Evolutionary conservation across 1,139 yeast species (phyloP).

Genomic region (Suhomyces atakaporum): DNA sequence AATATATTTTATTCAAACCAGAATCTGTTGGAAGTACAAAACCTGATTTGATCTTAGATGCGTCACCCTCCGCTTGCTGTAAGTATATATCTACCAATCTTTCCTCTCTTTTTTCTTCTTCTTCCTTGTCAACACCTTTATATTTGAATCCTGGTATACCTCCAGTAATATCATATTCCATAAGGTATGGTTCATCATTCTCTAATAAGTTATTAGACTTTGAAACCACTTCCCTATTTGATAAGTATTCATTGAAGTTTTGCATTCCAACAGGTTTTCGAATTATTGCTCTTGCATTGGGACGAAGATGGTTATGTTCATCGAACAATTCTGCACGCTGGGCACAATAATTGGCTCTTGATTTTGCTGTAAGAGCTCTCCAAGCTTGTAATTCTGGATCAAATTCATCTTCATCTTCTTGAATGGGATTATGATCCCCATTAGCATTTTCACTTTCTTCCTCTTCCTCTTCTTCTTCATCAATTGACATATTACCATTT

Average conservation of each 20-base stretch:
- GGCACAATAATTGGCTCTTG: constrained; percentile 74
- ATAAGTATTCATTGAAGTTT: constrained; percentile 51
- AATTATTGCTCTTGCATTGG: constrained; percentile 67
- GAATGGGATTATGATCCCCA: constrained; percentile 25
- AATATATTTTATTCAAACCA: constrained; percentile 64
- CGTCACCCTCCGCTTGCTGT: constrained; percentile 33
- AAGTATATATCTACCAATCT: constrained; percentile 41
- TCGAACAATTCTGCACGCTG: constrained; percentile 68
- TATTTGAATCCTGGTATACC: constrained; percentile 72
- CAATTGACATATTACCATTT: constrained; percentile 27
- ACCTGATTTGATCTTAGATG: constrained; percentile 27
- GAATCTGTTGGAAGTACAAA: constrained; percentile 41
- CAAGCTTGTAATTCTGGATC: constrained; percentile 62
- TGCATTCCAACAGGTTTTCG: constrained; percentile 64
- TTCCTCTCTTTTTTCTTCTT: constrained; percentile 54
- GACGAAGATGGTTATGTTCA: constrained; percentile 55
- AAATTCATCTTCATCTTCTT: constrained; percentile 36
- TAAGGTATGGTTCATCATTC: constrained; percentile 66
- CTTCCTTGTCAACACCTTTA: constrained; percentile 50
- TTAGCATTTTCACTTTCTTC: constrained; percentile 21
- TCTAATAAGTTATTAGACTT: constrained; percentile 51
- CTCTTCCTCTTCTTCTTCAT: constrained; percentile 31
- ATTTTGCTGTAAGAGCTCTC: constrained; percentile 77
- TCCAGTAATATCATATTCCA: constrained; percentile 83
- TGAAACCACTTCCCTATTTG: constrained; percentile 43